Evolutionary conservation across 2,329 filamentous ascomycete species (phyloP), one percentile per base, ranked within the genome.

Genomic region (Akanthomyces lecanii): DNA sequence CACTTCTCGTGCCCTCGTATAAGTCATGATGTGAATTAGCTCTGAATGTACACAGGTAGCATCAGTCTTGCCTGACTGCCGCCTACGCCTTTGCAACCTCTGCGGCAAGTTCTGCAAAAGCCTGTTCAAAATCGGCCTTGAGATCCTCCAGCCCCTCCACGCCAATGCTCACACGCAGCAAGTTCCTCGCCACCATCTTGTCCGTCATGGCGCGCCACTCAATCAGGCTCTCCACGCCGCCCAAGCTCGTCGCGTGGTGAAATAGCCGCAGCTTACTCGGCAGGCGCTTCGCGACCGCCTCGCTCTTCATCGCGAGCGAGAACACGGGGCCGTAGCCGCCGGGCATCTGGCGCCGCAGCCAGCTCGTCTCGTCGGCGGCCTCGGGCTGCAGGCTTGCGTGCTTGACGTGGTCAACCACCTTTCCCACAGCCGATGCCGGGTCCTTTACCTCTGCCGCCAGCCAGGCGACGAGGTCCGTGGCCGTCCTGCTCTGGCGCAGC

Each of bases 161-260:
- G 0, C 95, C 95, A 40, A 97, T 78, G 74, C 93, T 97, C 36
- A 99, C 78, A 58, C 95, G 80, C 75, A 97, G 71, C 73, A 98
- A 74, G 63, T 85, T 81, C 71, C 81, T 84, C 71, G 96, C 91
- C 45, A 96, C 87, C 1, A 74, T 80, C 3, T 76, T 70, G 79
- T 99, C 95, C 64, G 87, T 89, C 91, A 99, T 95, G 54, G 89
- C 85, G 64, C 95, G 83, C 95, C 95, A 99, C 82, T 99, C 95
- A 69, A 99, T 93, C 79, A 98, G 77, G 71, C 91, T 95, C 83
- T 98, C 95, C 11, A 98, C 92, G 5, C 95, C 94, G 2, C 95
- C 95, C 33, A 98, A 77, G 74, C 91, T 96, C 2, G 95, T 99
- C 6, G 95, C 95, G 76, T 99, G 95, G 69, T 97, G 91, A 79